phyloP scores from a whole-genome alignment of 2,329 filamentous ascomycete species.

The Colletotrichum euphorbiae region DNA sequence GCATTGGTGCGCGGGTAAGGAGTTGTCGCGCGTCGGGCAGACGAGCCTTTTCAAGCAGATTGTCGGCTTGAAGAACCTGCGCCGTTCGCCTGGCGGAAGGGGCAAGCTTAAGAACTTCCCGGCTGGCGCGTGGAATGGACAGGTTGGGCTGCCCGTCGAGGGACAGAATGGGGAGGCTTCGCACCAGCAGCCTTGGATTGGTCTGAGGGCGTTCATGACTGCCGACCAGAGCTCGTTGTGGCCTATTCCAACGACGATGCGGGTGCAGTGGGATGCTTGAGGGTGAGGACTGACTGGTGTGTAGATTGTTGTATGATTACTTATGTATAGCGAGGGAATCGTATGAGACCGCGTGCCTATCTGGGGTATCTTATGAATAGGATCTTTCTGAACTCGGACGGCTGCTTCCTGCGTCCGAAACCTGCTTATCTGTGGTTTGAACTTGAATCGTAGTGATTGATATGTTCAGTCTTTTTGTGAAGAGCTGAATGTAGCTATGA shows the following conservation, averaged over 20 bases:
- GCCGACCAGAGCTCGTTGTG: constrained; percentile 44
- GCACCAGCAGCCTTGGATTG: constrained; percentile 39
- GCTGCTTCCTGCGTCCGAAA: no score
- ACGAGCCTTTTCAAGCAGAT: constrained; percentile 43
- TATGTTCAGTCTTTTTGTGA: no score
- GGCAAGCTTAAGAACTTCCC: constrained; percentile 44
- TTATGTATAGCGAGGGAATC: constrained; percentile 9
- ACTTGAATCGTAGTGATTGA: no score
- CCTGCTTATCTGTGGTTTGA: no score
- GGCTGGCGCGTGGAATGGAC: constrained; percentile 40
- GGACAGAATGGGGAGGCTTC: constrained; percentile 21
- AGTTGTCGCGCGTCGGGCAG: constrained; percentile 50
- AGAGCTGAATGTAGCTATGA: no score
- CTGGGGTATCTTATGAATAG: no score
- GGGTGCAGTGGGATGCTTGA: constrained; percentile 43
- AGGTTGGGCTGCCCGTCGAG: constrained; percentile 37
- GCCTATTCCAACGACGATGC: constrained; percentile 43
- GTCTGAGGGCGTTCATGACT: constrained; percentile 43
- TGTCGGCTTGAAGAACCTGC: constrained; percentile 43
- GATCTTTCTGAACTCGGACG: no score
- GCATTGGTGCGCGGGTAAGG: constrained; percentile 52
- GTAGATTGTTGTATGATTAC: neutral
- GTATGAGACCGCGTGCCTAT: neutral
- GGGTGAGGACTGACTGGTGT: neutral
- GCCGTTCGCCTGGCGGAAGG: constrained; percentile 41